Evolutionary conservation across 306 rosid genomes (phyloP).

Genomic region (Cicer judaicum): DNA sequence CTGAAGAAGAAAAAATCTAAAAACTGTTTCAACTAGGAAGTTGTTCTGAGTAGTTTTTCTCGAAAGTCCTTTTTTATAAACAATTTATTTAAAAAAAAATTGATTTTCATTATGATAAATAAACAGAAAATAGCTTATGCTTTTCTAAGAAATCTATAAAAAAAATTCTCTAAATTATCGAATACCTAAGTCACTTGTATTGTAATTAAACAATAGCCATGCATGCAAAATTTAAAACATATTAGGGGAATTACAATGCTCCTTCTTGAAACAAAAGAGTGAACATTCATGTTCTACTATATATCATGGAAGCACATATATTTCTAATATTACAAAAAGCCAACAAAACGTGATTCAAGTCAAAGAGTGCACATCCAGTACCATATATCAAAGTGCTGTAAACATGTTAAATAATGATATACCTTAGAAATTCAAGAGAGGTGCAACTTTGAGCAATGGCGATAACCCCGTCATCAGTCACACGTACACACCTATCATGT

Average conservation of each 20-base stretch:
- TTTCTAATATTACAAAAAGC: not conserved
- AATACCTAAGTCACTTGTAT: no score
- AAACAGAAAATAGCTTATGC: no score
- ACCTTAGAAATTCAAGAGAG: constrained; percentile 80
- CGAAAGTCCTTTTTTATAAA: no score
- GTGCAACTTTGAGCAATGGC: constrained; percentile 64
- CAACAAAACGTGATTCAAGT: constrained; percentile 22
- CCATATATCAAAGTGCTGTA: constrained; percentile 4
- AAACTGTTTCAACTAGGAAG: no score
- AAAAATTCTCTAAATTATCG: no score
- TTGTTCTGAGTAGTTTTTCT: no score
- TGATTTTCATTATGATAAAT: no score
- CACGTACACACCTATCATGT: constrained; percentile 68
- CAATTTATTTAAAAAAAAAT: no score
- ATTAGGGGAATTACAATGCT: constrained; percentile 14
- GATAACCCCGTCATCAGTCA: constrained; percentile 77
- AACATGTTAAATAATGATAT: constrained; percentile 40
- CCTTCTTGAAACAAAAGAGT: not conserved
- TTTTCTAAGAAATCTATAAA: no score
- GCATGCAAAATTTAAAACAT: no score
- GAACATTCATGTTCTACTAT: constrained; percentile 21
- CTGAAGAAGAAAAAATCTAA: no score
- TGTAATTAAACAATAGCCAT: no score
- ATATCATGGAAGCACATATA: constrained; percentile 27
- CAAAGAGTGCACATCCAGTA: constrained; percentile 27